Conservation (phyloP, 305 asterid genomes). For the Solanum hybrid region DNA sequence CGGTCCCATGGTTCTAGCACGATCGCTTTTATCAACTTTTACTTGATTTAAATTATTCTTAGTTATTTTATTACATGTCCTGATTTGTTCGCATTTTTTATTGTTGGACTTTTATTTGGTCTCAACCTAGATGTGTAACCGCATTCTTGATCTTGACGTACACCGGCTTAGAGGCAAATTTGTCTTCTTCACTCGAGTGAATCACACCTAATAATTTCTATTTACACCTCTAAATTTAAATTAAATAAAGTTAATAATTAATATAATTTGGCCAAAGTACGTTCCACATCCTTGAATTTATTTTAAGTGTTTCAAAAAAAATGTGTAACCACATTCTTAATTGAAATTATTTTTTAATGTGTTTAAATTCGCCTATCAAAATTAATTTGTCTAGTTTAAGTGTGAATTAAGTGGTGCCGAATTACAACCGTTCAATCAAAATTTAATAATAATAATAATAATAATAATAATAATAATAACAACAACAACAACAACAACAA, state of each 20-base stretch:
- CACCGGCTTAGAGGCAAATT: not conserved
- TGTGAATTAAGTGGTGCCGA: no score
- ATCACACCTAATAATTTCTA: not conserved
- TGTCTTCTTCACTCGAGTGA: not conserved
- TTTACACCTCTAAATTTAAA: not conserved
- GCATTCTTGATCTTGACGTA: not conserved
- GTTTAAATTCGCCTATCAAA: no score
- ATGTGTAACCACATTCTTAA: not conserved
- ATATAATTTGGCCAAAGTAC: not conserved
- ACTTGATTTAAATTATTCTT: no score
- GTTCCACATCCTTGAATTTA: not conserved
- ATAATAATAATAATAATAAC: no score
- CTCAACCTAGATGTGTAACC: not conserved
- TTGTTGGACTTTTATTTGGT: not conserved
- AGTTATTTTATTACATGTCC: not conserved
- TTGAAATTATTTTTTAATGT: not conserved
- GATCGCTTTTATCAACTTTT: not conserved
- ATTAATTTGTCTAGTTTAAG: no score
- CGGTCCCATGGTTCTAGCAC: not conserved
- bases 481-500: no score
- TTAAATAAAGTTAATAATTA: not conserved
- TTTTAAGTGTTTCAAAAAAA: not conserved
- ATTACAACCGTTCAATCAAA: no score
- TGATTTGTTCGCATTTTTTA: no score
- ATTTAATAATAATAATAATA: no score